Evolutionary conservation across 73 alveolate genomes (phyloP).

Genomic region (Symbiodinium pilosum): DNA sequence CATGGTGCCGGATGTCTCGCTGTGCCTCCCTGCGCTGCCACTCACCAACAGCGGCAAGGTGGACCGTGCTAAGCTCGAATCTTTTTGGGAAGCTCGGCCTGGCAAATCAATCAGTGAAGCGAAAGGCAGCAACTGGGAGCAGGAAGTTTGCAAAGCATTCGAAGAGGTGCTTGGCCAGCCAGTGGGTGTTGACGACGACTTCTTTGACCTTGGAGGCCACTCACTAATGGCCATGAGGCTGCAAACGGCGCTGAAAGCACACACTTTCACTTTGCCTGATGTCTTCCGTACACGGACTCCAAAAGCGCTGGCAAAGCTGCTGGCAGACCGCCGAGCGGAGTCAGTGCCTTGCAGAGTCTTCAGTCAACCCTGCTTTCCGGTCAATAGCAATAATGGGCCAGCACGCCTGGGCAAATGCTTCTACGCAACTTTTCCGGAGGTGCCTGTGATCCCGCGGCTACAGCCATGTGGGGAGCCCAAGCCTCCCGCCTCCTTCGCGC

Average conservation of each 20-base stretch:
- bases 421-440: not conserved
- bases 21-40: conserved; percentile 8
- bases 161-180: conserved; percentile 32
- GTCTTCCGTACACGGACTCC: conserved; percentile 16
- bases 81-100: conserved; percentile 9
- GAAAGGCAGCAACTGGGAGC: not conserved
- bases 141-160: not conserved
- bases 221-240: conserved; percentile 52
- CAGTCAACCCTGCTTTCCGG: not conserved
- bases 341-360: not conserved
- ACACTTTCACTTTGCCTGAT: not conserved
- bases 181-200: not conserved
- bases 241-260: conserved; percentile 9
- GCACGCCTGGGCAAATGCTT: no score
- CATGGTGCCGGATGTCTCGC: conserved; percentile 44
- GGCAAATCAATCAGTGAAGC: not conserved
- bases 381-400: not conserved
- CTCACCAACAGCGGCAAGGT: conserved; percentile 56
- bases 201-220: conserved; percentile 69
- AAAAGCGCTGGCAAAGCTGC: not conserved
- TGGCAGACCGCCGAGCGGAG: not conserved
- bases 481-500: conserved; percentile 52
- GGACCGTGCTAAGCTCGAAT: conserved; percentile 38
- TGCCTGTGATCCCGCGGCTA: not conserved
- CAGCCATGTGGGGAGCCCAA: not conserved